Percentiles rank a stretch among this genome's conserved stretches.
These are phyloP conservation scores for Amoebophrya sp. DNA, from an alignment of 169 alveolate species.

Conservation along the genomic window DNA sequence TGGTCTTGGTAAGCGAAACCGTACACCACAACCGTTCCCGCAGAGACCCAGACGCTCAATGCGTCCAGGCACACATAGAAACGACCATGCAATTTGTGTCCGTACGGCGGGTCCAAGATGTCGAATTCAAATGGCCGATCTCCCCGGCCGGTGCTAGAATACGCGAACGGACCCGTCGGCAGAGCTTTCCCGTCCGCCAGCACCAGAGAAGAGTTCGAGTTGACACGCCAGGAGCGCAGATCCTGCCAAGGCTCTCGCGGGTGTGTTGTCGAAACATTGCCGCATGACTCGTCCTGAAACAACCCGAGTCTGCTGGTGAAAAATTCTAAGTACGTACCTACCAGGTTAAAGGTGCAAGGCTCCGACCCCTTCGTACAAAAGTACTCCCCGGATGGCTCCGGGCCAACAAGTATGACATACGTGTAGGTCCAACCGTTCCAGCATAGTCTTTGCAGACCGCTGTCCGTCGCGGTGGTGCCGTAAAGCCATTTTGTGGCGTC, in stretches of 20 bases:
- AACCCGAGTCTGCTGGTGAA: background rate
- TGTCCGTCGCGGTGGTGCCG: background rate
- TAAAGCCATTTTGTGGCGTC: background rate
- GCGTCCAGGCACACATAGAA: constrained; percentile 15
- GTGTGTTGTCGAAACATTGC: background rate
- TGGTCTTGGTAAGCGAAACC: constrained; percentile 18
- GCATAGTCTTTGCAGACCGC: background rate
- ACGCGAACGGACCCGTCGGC: background rate
- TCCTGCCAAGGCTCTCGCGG: background rate
- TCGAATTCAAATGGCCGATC: background rate
- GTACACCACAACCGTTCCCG: background rate
- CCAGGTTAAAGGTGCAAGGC: background rate
- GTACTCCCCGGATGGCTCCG: constrained; percentile 24
- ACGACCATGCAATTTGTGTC: background rate
- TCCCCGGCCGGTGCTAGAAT: background rate
- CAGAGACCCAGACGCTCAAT: background rate
- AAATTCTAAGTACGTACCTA: background rate
- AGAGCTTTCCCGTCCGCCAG: background rate
- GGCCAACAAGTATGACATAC: background rate
- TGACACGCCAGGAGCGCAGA: background rate
- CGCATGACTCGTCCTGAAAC: background rate
- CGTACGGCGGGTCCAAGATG: constrained; percentile 7
- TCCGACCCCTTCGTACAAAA: constrained; percentile 6
- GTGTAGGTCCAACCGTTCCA: constrained; percentile 25
- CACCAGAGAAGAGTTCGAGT: background rate